These are phyloP conservation scores for Stropharia rugosoannulata DNA, from an alignment of 768 basidiomycete species.

Conservation along the genomic window DNA sequence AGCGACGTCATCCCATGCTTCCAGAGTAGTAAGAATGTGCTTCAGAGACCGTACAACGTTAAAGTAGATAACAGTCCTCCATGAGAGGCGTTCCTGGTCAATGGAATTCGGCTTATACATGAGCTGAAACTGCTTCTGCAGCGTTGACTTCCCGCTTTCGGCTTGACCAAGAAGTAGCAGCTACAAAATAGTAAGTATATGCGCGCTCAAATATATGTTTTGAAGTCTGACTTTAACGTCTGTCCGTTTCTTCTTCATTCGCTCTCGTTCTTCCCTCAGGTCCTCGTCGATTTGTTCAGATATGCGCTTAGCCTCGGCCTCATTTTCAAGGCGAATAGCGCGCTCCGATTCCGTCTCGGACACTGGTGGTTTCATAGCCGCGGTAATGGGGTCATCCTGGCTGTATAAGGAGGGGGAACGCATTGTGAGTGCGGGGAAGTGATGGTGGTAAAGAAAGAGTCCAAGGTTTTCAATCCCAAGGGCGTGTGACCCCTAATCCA, in stretches of 20 bases:
- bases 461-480: neutral
- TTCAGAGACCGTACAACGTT: constrained; percentile 73
- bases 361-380: constrained; percentile 61
- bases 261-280: constrained; percentile 67
- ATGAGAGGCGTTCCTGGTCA: constrained; percentile 67
- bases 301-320: constrained; percentile 72
- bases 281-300: constrained; percentile 85
- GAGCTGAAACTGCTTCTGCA: constrained; percentile 79
- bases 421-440: constrained; percentile 41
- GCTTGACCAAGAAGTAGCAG: constrained; percentile 76
- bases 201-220: constrained; percentile 18
- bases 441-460: constrained; percentile 24
- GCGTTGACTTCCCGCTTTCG: constrained; percentile 75
- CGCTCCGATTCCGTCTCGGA: constrained; percentile 70
- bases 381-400: constrained; percentile 74
- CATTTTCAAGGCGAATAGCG: constrained; percentile 54
- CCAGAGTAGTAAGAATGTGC: constrained; percentile 63
- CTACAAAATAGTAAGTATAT: constrained; percentile 43
- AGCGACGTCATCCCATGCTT: constrained; percentile 58
- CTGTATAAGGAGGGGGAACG: constrained; percentile 73
- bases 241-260: constrained; percentile 59
- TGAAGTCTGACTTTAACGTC: constrained; percentile 61
- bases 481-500: constrained; percentile 11
- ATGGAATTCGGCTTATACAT: constrained; percentile 76
- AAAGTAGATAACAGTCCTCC: constrained; percentile 76